Evolutionary conservation across 495 filamentous ascomycete species (phyloP), one percentile per base, ranked within the genome.

Genomic region (Penicillium malachiteum): DNA sequence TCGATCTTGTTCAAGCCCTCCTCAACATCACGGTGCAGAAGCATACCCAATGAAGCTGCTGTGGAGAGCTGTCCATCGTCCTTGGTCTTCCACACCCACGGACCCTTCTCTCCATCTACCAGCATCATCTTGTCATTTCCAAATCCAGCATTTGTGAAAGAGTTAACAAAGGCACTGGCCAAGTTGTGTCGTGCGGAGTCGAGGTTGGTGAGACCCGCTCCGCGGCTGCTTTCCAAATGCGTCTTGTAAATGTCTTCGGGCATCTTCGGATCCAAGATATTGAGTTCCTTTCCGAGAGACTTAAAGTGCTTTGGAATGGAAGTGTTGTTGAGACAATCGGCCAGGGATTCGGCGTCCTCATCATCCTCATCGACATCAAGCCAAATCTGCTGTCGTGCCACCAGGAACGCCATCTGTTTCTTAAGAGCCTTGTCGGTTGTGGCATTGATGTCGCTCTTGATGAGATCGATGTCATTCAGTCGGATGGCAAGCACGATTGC

Each of bases 231-330:
- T 71, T 99, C 94, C 13, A 99, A 80, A 71, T 99, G 95, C 55
- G 91, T 96, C 80, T 99, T 99, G 81, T 99, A 99, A 62, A 99
- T 99, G 66, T 99, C 94, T 73, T 99, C 94, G 4, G 93, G 92
- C 55, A 90, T 92, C 73, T 96, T 96, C 14, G 94, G 94, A 44
- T 97, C 94, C 35, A 99, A 78, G 42, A 97, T 94, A 66, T 97
- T 97, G 49, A 99, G 81, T 64, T 97, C 94, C 72, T 97, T 97
- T 39, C 84, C 94, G 17, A 99, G 78, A 7, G 87, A 83, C 72
- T 96, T 95, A 80, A 96, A 99, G 72, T 97, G 87, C 51, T 94
- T 90, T 0, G 91, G 85, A 42, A 97, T 79, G 61, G 85, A 89
- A 17, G 87, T 84, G 72, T 97, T 99, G 70, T 87, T 89, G 31